Base-by-base conservation (phyloP, 805 yeast genomes). In the Schwanniomyces occidentalis region DNA sequence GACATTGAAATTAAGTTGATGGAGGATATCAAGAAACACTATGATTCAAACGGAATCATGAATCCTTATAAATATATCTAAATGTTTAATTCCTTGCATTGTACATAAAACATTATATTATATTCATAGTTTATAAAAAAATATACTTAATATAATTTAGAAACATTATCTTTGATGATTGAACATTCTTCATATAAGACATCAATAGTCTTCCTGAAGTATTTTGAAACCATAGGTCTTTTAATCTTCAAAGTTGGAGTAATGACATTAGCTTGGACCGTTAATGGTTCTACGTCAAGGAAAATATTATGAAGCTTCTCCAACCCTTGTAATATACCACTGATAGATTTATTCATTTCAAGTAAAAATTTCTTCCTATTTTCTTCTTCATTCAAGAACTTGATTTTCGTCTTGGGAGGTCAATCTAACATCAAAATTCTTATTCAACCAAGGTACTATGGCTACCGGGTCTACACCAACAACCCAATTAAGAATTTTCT, bases 61-160 rank as follows among this genome's bases (percentile, higher is more conserved):
- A 93, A 93, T 60, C 99, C 99, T 16, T 93, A 91, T 70, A 91
- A 91, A 61, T 93, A 90, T 56, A 70, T 89, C 30, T 84, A 66
- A 39, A 13, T 10, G 15, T 13, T 16, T 26, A 15, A 4, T 13
- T 16, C 16, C 13, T 14, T 16, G 18, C 20, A 10, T 19, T 17
- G 23, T 22, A 22, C 28, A 35, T 19, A 25, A 17, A 14, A 23
- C 16, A 16, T 10, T 18, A 18, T 32, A 16, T 34, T 17, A n/a
- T n/a, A n/a, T n/a, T n/a, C n/a, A n/a, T n/a, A 13, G 15, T 5
- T 14, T 12, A n/a, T 6, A 15, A 8, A 14, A 24, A 24, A 24
- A 7, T 19, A 5, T 28, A n/a, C 20, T 23, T 17, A 26, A 32
- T 37, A 54, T 37, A 56, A 50, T 38, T 57, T 58, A 8, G 45